phyloP scores from a whole-genome alignment of 2,329 filamentous ascomycete species.

The Gremmenia infestans region DNA sequence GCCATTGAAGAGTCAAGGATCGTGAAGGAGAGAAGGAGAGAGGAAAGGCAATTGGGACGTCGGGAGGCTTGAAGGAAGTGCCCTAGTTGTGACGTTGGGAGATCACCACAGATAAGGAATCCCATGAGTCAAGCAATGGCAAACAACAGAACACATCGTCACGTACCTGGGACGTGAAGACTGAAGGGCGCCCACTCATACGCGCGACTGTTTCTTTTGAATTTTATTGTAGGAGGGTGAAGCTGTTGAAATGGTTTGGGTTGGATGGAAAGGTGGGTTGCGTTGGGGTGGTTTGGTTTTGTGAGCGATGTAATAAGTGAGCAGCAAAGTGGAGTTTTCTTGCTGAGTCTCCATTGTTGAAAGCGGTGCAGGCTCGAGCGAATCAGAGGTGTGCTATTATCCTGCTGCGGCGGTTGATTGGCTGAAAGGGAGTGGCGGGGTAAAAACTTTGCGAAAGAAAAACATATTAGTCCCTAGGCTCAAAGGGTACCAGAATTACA shows the following conservation, averaged over 20 bases:
- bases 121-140: conserved; percentile 12
- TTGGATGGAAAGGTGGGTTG: background rate
- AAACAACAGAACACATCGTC: conserved; percentile 5
- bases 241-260: background rate
- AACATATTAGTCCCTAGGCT: too few species aligned
- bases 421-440: too few species aligned
- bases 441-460: too few species aligned
- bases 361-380: too few species aligned
- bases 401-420: too few species aligned
- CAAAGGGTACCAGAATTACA: too few species aligned
- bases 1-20: conserved; percentile 6
- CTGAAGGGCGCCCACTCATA: conserved; percentile 82
- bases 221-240: conserved; percentile 1
- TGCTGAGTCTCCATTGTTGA: too few species aligned
- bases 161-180: conserved; percentile 80
- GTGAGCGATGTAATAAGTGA: background rate
- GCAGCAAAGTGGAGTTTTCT: too few species aligned
- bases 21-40: conserved; percentile 6
- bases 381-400: too few species aligned
- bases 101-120: conserved; percentile 17
- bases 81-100: conserved; percentile 7
- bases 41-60: conserved; percentile 5
- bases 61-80: background rate
- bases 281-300: background rate
- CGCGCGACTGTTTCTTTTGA: conserved; percentile 46